phyloP scores from a whole-genome alignment of 2,329 filamentous ascomycete species.

The Penicillium sp. region DNA sequence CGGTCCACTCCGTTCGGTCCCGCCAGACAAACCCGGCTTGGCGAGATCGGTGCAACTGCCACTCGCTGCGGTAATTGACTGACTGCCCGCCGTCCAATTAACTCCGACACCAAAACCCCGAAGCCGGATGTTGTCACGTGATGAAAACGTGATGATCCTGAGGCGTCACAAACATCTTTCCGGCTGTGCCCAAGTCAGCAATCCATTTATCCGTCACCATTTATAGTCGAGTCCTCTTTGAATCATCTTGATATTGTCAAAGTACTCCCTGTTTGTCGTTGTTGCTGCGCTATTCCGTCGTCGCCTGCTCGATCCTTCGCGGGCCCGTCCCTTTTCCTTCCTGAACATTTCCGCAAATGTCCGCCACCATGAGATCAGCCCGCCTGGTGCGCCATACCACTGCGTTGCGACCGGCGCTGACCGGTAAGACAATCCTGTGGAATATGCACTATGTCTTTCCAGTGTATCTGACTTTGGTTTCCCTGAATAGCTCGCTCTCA shows the following conservation, averaged over 20 bases:
- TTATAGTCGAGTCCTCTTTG: background rate
- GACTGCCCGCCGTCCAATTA: slow-evolving; percentile 11
- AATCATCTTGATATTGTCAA: slow-evolving; percentile 9
- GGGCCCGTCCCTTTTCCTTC: slow-evolving; percentile 26
- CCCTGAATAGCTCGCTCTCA: slow-evolving; percentile 34
- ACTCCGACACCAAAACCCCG: slow-evolving; percentile 21
- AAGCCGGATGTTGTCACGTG: slow-evolving; percentile 26
- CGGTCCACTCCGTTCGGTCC: slow-evolving; percentile 1
- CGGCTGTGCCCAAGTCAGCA: slow-evolving; percentile 7
- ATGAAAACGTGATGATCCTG: slow-evolving; percentile 18
- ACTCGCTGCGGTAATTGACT: background rate
- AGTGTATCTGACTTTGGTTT: slow-evolving; percentile 6
- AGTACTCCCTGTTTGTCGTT: background rate
- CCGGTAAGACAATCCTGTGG: slow-evolving; percentile 25
- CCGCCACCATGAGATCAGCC: slow-evolving; percentile 43
- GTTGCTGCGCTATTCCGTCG: slow-evolving; percentile 21
- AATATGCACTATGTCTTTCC: background rate
- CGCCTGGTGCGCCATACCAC: slow-evolving; percentile 41
- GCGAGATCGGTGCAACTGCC: background rate
- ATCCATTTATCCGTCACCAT: background rate
- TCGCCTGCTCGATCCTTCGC: slow-evolving; percentile 26
- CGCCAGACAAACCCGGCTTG: background rate
- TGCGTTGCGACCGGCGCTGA: slow-evolving; percentile 33
- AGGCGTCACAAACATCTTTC: slow-evolving; percentile 21
- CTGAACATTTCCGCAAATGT: slow-evolving; percentile 37